A percentile compares a stretch with the other conserved stretches of the same genome.
Conservation (phyloP, 768 basidiomycete genomes). For the Psilocybe cubensis region DNA sequence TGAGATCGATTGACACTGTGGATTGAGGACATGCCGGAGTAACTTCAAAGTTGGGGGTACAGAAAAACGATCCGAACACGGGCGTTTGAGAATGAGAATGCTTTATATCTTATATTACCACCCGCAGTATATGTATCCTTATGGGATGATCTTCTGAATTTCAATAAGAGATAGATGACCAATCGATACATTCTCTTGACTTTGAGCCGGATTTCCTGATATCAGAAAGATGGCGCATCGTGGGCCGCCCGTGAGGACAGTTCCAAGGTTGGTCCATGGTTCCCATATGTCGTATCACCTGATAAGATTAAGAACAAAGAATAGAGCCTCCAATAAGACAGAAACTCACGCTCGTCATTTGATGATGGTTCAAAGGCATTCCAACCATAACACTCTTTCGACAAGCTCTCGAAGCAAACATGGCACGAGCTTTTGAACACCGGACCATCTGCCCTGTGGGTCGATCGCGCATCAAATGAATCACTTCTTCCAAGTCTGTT, state of each 20-base stretch:
- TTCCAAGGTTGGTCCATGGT: slow-evolving; percentile 88
- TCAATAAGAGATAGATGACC: slow-evolving; percentile 30
- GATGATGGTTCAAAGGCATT: slow-evolving; percentile 71
- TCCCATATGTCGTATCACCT: slow-evolving; percentile 84
- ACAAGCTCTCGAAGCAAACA: slow-evolving; percentile 98
- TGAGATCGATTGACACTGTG: slow-evolving; percentile 57
- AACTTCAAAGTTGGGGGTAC: background rate
- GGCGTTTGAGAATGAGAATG: background rate
- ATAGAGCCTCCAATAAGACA: background rate
- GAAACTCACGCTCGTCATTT: slow-evolving; percentile 74
- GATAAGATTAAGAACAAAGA: slow-evolving; percentile 13
- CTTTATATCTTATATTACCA: slow-evolving; percentile 7
- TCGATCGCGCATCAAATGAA: slow-evolving; percentile 81
- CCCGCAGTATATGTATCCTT: slow-evolving; percentile 10
- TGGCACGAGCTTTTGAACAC: slow-evolving; percentile 89
- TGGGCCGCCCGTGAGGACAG: slow-evolving; percentile 86
- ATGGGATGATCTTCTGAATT: background rate
- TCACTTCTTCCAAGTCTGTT: slow-evolving; percentile 89
- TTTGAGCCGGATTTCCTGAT: slow-evolving; percentile 31
- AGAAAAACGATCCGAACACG: slow-evolving; percentile 3
- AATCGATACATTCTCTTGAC: slow-evolving; percentile 32
- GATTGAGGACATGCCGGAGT: slow-evolving; percentile 37
- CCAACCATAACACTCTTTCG: slow-evolving; percentile 97
- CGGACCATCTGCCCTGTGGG: slow-evolving; percentile 84
- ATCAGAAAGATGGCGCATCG: slow-evolving; percentile 77